phyloP scores from a whole-genome alignment of 1,284 basidiomycete species.

The Sanguinoderma infundibulare region DNA sequence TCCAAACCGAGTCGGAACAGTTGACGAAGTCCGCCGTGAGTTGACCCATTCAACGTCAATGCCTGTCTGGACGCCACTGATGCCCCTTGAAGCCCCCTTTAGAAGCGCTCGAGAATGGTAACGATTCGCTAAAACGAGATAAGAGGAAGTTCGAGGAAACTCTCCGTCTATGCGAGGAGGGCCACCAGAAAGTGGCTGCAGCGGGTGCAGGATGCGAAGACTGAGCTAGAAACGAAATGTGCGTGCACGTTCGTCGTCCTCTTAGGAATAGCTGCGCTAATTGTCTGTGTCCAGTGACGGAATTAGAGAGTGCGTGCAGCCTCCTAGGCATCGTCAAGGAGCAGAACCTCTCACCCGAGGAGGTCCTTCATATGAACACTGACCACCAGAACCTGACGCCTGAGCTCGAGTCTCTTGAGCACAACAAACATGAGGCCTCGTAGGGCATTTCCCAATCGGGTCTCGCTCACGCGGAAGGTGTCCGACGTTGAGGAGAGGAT shows the following conservation, averaged over 20 bases:
- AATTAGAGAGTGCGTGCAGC: conserved; percentile 61
- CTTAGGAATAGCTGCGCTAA: not conserved
- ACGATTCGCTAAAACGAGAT: conserved; percentile 62
- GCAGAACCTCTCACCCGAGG: conserved; percentile 86
- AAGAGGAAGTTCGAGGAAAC: conserved; percentile 74
- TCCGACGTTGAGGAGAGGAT: conserved; percentile 80
- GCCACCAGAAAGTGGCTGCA: conserved; percentile 67
- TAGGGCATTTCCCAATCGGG: conserved; percentile 74
- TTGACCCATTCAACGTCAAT: conserved; percentile 1
- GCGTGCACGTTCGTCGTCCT: conserved; percentile 20
- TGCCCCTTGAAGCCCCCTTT: conserved; percentile 60
- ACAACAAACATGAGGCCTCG: conserved; percentile 74
- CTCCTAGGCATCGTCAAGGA: conserved; percentile 71
- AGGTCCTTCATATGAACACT: conserved; percentile 85
- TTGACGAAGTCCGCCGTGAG: conserved; percentile 64
- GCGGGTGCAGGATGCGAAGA: conserved; percentile 64
- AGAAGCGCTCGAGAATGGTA: conserved; percentile 60
- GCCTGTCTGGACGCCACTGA: not conserved
- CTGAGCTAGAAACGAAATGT: conserved; percentile 61
- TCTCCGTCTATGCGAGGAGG: conserved; percentile 62
- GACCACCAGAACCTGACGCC: conserved; percentile 78
- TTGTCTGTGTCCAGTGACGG: conserved; percentile 45
- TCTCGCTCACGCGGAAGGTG: conserved; percentile 76
- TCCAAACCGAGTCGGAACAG: conserved; percentile 57
- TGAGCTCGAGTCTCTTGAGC: conserved; percentile 75